Evolutionary conservation across 345 rosid genomes (phyloP).

Genomic region (Angophora floribunda): DNA sequence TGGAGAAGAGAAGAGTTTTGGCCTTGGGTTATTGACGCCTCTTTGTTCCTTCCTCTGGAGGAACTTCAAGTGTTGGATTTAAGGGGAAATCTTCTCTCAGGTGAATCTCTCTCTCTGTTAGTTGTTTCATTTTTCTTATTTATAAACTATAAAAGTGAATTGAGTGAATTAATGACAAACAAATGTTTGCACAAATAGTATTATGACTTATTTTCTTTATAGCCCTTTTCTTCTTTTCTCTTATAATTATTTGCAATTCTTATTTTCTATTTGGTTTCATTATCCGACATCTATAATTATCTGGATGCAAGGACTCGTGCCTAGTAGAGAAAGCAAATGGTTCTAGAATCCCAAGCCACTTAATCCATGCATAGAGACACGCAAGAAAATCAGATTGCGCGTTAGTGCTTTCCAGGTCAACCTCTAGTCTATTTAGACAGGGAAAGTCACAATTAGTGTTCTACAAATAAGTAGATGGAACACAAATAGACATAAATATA

Average conservation of each 20-base stretch:
- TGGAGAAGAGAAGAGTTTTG: too few species aligned
- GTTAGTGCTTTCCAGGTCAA: not conserved
- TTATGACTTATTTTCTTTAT: too few species aligned
- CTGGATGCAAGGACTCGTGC: not conserved
- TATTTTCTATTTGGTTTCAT: not conserved
- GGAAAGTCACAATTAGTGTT: not conserved
- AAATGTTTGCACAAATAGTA: not conserved
- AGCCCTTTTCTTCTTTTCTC: not conserved
- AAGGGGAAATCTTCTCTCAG: too few species aligned
- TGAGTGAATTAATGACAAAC: not conserved
- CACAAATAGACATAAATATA: too few species aligned
- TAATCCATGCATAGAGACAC: not conserved
- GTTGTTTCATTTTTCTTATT: too few species aligned
- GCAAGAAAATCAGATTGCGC: not conserved
- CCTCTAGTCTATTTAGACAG: not conserved
- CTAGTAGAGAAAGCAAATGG: not conserved
- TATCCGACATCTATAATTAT: not conserved
- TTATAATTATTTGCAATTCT: too few species aligned
- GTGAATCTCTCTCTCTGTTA: too few species aligned
- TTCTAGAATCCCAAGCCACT: not conserved
- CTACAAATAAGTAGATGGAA: too few species aligned
- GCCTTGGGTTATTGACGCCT: too few species aligned
- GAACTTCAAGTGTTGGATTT: too few species aligned
- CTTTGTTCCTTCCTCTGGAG: too few species aligned
- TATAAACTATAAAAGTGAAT: too few species aligned